These are phyloP conservation scores for Acrocalymma vagum DNA, from an alignment of 2,329 filamentous ascomycete genomes.

Conservation along the genomic window DNA sequence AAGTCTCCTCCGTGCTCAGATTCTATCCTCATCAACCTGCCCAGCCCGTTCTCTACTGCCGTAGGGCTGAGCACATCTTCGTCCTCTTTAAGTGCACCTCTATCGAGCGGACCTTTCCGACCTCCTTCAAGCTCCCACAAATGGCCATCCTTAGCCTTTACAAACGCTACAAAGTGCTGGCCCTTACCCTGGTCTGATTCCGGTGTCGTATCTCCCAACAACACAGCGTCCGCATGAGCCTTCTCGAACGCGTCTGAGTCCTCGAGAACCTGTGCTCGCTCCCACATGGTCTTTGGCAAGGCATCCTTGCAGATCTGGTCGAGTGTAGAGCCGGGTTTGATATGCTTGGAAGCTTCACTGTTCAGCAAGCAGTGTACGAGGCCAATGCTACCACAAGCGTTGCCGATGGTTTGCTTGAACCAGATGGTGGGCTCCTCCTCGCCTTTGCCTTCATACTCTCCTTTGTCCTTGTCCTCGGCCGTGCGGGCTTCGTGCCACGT, in stretches of 20 bases:
- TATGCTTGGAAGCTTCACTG: constrained; percentile 52
- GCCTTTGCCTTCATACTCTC: constrained; percentile 57
- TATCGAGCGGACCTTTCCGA: constrained; percentile 55
- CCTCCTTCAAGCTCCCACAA: constrained; percentile 57
- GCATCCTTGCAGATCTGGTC: constrained; percentile 55
- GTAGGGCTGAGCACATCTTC: constrained; percentile 56
- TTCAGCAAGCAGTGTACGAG: constrained; percentile 64
- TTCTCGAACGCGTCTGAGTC: constrained; percentile 55
- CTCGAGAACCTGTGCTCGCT: constrained; percentile 62
- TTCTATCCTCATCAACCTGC: constrained; percentile 47
- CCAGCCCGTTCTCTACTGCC: constrained; percentile 52
- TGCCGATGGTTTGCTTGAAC: constrained; percentile 67
- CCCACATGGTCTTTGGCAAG: constrained; percentile 52
- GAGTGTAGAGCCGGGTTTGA: constrained; percentile 54
- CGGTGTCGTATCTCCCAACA: constrained; percentile 49
- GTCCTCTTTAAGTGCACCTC: constrained; percentile 48
- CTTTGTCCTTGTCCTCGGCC: constrained; percentile 50
- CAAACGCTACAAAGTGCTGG: constrained; percentile 58
- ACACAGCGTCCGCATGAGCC: constrained; percentile 53
- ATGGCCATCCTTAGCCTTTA: constrained; percentile 55
- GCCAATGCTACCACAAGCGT: constrained; percentile 68
- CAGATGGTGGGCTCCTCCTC: constrained; percentile 63
- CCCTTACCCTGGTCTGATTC: constrained; percentile 38
- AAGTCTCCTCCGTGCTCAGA: constrained; percentile 47
- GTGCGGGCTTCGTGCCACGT: constrained; percentile 51